phyloP scores from a whole-genome alignment of 176 grass and related monocot genomes.

The Phoenix dactylifera region DNA sequence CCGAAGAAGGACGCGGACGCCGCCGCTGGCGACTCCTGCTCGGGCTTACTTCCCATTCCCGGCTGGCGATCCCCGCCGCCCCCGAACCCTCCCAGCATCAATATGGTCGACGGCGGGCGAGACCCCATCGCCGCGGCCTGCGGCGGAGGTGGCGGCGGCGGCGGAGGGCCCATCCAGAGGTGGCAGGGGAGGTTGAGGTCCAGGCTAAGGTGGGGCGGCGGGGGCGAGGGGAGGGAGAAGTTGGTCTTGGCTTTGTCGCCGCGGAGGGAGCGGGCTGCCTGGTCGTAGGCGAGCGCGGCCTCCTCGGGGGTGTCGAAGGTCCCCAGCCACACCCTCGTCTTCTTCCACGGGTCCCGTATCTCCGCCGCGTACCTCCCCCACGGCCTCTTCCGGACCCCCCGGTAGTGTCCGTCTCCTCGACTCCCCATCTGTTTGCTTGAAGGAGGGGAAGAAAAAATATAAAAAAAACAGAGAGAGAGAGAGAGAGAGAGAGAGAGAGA shows the following conservation, averaged over 20 bases:
- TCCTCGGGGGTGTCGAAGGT: constrained; percentile 90
- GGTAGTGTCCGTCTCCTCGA: constrained; percentile 35
- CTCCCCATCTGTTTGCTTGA: too few relatives aligned
- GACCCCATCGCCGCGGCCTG: too few relatives aligned
- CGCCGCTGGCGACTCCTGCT: neutral
- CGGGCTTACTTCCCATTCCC: neutral
- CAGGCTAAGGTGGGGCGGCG: neutral
- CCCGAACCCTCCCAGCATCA: constrained; percentile 30
- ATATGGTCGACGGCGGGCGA: constrained; percentile 51
- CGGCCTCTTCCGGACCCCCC: constrained; percentile 82
- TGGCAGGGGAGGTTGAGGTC: constrained; percentile 6
- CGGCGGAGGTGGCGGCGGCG: neutral
- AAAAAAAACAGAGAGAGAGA: too few relatives aligned
- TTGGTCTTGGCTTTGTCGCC: constrained; percentile 78
- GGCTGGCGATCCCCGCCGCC: neutral
- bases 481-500: too few relatives aligned
- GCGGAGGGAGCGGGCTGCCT: constrained; percentile 63
- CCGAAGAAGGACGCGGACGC: neutral
- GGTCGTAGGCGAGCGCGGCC: constrained; percentile 90
- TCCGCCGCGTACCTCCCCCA: constrained; percentile 95
- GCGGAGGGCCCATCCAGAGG: constrained; percentile 22
- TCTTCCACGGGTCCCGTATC: constrained; percentile 93
- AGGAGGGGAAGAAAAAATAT: too few relatives aligned
- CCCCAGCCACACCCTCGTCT: constrained; percentile 91
- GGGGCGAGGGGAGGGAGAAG: constrained; percentile 23